Conservation (phyloP, 768 basidiomycete species). For the Tulasnella sp. region DNA sequence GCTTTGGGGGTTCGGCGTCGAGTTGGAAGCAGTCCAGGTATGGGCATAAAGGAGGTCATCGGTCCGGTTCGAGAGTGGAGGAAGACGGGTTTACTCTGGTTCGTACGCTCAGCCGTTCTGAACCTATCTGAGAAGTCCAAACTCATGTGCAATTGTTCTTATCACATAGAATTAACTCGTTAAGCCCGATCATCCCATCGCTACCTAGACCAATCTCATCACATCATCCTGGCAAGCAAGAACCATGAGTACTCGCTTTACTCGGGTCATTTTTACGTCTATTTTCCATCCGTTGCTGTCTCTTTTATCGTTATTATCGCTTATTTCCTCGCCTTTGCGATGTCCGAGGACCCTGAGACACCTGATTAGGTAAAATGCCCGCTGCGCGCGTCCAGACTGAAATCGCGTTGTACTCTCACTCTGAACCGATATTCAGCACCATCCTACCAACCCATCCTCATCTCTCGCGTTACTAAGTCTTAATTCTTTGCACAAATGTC, state of each 20-base stretch:
- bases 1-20: not conserved
- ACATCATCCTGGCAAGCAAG: not conserved
- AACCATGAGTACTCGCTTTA: not conserved
- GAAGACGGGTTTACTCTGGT: not conserved
- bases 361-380: constrained; percentile 2
- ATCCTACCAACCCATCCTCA: not conserved
- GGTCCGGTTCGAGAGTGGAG: not conserved
- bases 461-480: not conserved
- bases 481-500: not conserved
- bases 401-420: not conserved
- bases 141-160: not conserved
- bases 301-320: not conserved
- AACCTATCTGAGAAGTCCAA: not conserved
- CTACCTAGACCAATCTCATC: too few species aligned
- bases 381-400: not conserved
- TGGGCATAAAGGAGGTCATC: not conserved
- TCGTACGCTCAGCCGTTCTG: not conserved
- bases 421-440: not conserved
- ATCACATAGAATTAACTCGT: not conserved
- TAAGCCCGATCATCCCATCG: too few species aligned
- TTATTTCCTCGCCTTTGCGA: not conserved
- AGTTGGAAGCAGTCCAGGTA: not conserved
- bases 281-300: not conserved
- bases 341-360: not conserved
- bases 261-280: not conserved